A percentile compares a stretch with the other conserved stretches of the same genome.
phyloP scores from a whole-genome alignment of 495 filamentous ascomycete genomes.

The Jackrogersella minutella region DNA sequence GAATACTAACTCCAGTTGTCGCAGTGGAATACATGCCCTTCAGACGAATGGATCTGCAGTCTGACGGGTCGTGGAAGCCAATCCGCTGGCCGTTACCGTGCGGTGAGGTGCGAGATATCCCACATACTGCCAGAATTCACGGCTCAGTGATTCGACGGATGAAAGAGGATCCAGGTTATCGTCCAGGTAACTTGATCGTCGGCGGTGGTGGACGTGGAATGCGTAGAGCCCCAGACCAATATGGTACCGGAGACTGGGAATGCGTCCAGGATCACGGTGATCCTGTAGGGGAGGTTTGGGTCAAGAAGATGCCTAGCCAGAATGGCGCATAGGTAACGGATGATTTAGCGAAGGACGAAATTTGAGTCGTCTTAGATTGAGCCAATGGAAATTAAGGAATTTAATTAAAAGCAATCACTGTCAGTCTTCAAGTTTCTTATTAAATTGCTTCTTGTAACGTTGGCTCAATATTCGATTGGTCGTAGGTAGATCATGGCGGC shows the following conservation, averaged over 20 bases:
- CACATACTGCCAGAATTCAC: constrained; percentile 73
- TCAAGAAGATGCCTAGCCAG: constrained; percentile 41
- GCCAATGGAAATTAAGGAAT: too few species aligned
- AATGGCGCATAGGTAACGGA: not conserved
- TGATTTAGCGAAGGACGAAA: too few species aligned
- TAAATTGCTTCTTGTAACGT: too few species aligned
- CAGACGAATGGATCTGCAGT: constrained; percentile 78
- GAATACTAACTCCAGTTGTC: not conserved
- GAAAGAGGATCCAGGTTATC: constrained; percentile 68
- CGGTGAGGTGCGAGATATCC: constrained; percentile 84
- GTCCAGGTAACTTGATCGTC: constrained; percentile 82
- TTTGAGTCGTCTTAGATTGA: too few species aligned
- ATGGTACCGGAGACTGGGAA: constrained; percentile 79
- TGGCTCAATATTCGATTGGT: too few species aligned
- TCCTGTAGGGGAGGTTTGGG: constrained; percentile 69
- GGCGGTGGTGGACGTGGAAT: constrained; percentile 79
- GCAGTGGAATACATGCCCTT: constrained; percentile 83
- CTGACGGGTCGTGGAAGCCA: constrained; percentile 80
- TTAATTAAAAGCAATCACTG: too few species aligned
- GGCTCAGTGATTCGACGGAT: constrained; percentile 77
- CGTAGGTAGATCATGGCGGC: too few species aligned
- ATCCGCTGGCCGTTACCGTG: constrained; percentile 82
- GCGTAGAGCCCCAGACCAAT: constrained; percentile 63
- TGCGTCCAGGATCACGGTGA: constrained; percentile 69
- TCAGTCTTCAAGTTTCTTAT: too few species aligned